phyloP scores from a whole-genome alignment of 2,329 filamentous ascomycete species.

The Ophiostoma sp. region DNA sequence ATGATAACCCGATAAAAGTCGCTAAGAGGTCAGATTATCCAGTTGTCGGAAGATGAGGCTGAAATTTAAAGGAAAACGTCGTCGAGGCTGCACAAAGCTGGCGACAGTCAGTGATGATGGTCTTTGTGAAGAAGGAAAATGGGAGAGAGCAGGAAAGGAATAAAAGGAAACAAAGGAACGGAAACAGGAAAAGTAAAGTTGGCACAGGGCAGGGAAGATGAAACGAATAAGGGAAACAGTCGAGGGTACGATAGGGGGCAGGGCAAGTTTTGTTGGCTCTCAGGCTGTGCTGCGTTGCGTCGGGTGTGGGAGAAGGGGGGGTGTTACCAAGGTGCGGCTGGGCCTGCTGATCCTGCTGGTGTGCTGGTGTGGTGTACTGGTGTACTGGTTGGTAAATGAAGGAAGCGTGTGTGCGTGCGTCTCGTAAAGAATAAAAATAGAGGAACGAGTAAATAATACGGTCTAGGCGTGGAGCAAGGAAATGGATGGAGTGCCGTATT shows the following conservation, averaged over 20 bases:
- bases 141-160: constrained; percentile 4
- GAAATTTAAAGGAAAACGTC: constrained; percentile 20
- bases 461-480: constrained; percentile 2
- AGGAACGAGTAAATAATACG: not conserved
- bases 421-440: constrained; percentile 13
- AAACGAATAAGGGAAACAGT: constrained; percentile 8
- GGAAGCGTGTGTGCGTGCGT: not conserved
- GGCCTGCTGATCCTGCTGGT: constrained; percentile 8
- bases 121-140: not conserved
- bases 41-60: not conserved
- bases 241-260: constrained; percentile 11
- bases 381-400: not conserved
- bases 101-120: constrained; percentile 6
- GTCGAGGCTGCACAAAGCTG: not conserved
- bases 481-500: not conserved
- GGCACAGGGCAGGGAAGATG: constrained; percentile 7
- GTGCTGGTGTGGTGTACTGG: not conserved
- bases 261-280: constrained; percentile 14
- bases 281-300: constrained; percentile 12
- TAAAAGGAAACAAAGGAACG: constrained; percentile 5
- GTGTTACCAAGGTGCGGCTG: constrained; percentile 21
- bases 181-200: constrained; percentile 10
- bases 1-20: constrained; percentile 20
- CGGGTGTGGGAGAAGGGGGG: constrained; percentile 13
- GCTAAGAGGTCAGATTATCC: constrained; percentile 8